phyloP scores from a whole-genome alignment of 441 rosid genomes.

The Populus tomentosa region DNA sequence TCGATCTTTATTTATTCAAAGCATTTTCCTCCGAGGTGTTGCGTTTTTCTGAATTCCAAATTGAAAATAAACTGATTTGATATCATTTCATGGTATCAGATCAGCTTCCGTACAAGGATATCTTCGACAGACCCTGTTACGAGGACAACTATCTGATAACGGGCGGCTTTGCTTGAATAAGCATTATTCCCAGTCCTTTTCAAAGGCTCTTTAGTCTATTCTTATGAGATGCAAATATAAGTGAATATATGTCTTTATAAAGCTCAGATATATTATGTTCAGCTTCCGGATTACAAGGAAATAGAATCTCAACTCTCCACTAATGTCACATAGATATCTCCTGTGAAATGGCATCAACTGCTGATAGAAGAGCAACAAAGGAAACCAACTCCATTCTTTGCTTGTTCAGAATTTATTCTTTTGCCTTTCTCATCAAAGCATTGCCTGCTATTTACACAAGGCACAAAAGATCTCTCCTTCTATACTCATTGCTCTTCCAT shows the following conservation, averaged over 20 bases:
- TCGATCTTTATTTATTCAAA: slow-evolving; percentile 5
- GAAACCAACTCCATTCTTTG: slow-evolving; percentile 14
- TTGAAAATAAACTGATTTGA: background rate
- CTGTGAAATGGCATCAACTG: background rate
- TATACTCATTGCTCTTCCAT: background rate
- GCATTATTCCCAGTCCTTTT: background rate
- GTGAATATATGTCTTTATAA: background rate
- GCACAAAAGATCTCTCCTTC: slow-evolving; percentile 9
- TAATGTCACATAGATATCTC: background rate
- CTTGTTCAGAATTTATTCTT: slow-evolving; percentile 29
- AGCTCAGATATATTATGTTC: background rate
- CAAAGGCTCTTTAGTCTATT: background rate
- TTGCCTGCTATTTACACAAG: slow-evolving; percentile 12
- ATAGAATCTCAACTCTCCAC: background rate
- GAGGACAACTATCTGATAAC: background rate
- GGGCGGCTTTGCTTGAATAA: background rate
- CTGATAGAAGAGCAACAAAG: background rate
- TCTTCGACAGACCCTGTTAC: background rate
- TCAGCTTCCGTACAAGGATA: background rate
- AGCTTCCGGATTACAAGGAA: background rate
- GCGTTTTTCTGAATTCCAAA: background rate
- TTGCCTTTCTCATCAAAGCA: slow-evolving; percentile 11
- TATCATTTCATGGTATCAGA: background rate
- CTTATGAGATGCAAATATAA: background rate
- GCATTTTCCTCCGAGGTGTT: background rate